These are phyloP conservation scores for Camellia oleifera DNA, from an alignment of 179 eudicot species.

Conservation along the genomic window DNA sequence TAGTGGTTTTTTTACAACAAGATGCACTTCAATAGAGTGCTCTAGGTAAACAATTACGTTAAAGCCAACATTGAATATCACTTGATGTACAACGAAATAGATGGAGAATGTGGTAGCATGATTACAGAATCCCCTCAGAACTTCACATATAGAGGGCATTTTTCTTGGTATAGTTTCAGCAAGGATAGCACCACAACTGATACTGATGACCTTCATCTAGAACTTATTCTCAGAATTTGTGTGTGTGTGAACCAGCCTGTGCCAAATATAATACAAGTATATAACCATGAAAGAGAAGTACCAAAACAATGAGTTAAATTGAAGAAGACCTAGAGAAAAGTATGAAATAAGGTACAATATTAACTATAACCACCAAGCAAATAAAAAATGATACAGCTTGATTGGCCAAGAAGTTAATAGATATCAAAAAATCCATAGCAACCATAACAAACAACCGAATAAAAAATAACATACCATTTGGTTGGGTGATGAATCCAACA, in stretches of 20 bases:
- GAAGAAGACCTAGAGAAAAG: not conserved
- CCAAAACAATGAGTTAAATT: not conserved
- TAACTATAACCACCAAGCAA: not conserved
- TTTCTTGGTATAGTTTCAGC: not conserved
- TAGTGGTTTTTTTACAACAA: too few species aligned
- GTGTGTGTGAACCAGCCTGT: too few species aligned
- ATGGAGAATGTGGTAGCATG: too few species aligned
- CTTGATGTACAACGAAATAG: too few species aligned
- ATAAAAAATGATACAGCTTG: not conserved
- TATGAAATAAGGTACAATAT: not conserved
- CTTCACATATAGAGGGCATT: not conserved
- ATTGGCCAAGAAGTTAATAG: not conserved
- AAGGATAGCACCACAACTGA: not conserved
- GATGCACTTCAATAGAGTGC: not conserved
- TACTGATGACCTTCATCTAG: not conserved
- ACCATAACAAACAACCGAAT: not conserved
- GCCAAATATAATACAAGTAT: not conserved
- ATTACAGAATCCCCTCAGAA: not conserved
- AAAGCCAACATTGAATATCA: too few species aligned
- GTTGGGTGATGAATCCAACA: slow-evolving; percentile 90
- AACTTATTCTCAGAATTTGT: not conserved
- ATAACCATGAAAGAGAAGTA: not conserved
- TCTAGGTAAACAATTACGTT: too few species aligned
- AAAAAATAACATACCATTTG: slow-evolving; percentile 58
- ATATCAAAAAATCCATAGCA: not conserved